Conservation (phyloP, 345 rosid species). For the Arabis alpina region DNA sequence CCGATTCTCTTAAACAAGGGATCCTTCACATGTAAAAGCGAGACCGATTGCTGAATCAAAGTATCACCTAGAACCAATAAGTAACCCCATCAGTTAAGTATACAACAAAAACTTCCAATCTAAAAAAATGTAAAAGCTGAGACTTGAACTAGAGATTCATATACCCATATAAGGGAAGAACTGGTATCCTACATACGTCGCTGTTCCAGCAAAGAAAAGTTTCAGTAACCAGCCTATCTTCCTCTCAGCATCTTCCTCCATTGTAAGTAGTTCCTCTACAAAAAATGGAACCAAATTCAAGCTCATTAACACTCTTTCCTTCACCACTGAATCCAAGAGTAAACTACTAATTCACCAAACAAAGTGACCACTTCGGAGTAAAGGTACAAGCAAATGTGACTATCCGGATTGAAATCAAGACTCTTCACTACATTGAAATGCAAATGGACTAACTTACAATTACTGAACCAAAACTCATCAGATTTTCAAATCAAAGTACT, state of each 20-base stretch:
- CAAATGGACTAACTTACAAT: no score
- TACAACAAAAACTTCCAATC: background rate
- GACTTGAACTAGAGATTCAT: conserved; percentile 20
- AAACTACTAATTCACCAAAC: conserved; percentile 9
- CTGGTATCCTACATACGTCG: conserved; percentile 67
- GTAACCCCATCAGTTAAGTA: conserved; percentile 10
- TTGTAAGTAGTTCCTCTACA: conserved; percentile 61
- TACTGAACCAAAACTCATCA: no score
- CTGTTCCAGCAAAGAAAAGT: conserved; percentile 79
- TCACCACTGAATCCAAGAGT: background rate
- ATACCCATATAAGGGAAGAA: conserved; percentile 89
- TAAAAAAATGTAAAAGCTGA: background rate
- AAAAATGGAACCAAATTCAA: conserved; percentile 22
- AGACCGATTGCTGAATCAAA: conserved; percentile 78
- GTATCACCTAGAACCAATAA: conserved; percentile 69
- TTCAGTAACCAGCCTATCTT: conserved; percentile 88
- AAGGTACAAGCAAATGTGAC: conserved; percentile 18
- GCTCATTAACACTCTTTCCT: background rate
- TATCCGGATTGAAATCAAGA: background rate
- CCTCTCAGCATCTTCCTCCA: conserved; percentile 89
- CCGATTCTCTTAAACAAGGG: conserved; percentile 92
- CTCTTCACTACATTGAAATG: no score
- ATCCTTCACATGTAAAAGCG: conserved; percentile 88
- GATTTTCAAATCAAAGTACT: no score
- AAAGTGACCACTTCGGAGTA: conserved; percentile 19